Evolutionary conservation across 2,329 filamentous ascomycete species (phyloP).

Genomic region (Sodiomyces alkalinus): DNA sequence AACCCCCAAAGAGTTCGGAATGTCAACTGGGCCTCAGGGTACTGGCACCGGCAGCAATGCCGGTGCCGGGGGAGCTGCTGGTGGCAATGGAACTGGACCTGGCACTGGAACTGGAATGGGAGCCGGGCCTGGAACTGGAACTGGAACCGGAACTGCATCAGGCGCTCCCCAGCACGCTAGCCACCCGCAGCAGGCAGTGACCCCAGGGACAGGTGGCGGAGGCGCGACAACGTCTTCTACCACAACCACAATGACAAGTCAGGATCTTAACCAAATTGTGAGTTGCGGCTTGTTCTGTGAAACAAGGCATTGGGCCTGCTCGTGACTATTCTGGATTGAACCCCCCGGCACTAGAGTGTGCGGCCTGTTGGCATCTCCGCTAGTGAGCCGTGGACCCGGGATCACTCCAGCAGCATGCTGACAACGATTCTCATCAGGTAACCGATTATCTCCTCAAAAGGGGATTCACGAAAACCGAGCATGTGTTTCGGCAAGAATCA

Average conservation of each 20-base stretch:
- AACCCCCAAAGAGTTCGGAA: no score
- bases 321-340: no score
- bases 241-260: constrained; percentile 47
- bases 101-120: neutral
- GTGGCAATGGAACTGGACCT: neutral
- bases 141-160: constrained; percentile 1
- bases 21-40: no score
- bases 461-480: constrained; percentile 84
- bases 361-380: no score
- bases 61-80: constrained; percentile 2
- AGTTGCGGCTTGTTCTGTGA: constrained; percentile 36
- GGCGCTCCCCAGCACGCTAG: no score
- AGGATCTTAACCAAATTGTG: constrained; percentile 93
- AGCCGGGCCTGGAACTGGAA: neutral
- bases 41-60: no score
- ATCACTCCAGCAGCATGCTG: neutral
- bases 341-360: no score
- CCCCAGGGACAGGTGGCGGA: neutral
- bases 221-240: neutral
- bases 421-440: constrained; percentile 30
- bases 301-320: no score
- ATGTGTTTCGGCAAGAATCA: constrained; percentile 82
- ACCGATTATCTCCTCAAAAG: constrained; percentile 95
- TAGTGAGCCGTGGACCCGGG: no score
- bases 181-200: constrained; percentile 1